Percentiles rank a stretch among this genome's conserved stretches.
These are phyloP conservation scores for Rhodosporidiobolus odoratus DNA, from an alignment of 768 basidiomycete genomes.

Conservation along the genomic window DNA sequence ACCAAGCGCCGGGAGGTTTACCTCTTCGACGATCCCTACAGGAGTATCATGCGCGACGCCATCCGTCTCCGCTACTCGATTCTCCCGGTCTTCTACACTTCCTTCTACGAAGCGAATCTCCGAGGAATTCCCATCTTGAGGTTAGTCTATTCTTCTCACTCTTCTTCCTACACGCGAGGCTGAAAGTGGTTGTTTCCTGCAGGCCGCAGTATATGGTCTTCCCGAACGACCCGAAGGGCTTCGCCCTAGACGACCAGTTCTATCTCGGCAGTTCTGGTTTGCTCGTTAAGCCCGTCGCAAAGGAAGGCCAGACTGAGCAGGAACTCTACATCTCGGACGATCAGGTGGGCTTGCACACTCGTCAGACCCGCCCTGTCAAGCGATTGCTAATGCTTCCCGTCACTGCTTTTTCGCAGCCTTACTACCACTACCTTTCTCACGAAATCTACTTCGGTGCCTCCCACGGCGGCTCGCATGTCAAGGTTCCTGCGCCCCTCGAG, in stretches of 20 bases:
- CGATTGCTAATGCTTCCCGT: neutral
- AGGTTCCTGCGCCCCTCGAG: constrained; percentile 70
- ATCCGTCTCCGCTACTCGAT: constrained; percentile 77
- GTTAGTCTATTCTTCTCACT: neutral
- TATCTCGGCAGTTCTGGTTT: constrained; percentile 79
- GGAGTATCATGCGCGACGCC: constrained; percentile 69
- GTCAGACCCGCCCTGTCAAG: neutral
- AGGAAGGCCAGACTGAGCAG: constrained; percentile 62
- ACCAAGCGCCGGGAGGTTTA: constrained; percentile 96
- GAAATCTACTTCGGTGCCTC: constrained; percentile 62
- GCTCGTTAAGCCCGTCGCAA: constrained; percentile 83
- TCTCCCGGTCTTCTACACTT: constrained; percentile 95
- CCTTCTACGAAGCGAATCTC: constrained; percentile 79
- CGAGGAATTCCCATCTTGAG: constrained; percentile 70
- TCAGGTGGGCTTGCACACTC: constrained; percentile 50
- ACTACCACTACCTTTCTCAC: constrained; percentile 86
- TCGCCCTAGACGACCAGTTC: constrained; percentile 87
- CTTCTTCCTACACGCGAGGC: neutral
- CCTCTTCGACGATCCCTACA: constrained; percentile 82
- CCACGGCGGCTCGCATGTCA: constrained; percentile 60
- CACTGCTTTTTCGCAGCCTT: too few relatives aligned
- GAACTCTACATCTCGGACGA: constrained; percentile 81
- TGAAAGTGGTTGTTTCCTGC: neutral
- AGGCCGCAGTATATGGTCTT: constrained; percentile 95
- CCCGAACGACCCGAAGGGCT: constrained; percentile 81